phyloP scores from a whole-genome alignment of 805 yeast genomes.

The Citeromyces matritensis region DNA sequence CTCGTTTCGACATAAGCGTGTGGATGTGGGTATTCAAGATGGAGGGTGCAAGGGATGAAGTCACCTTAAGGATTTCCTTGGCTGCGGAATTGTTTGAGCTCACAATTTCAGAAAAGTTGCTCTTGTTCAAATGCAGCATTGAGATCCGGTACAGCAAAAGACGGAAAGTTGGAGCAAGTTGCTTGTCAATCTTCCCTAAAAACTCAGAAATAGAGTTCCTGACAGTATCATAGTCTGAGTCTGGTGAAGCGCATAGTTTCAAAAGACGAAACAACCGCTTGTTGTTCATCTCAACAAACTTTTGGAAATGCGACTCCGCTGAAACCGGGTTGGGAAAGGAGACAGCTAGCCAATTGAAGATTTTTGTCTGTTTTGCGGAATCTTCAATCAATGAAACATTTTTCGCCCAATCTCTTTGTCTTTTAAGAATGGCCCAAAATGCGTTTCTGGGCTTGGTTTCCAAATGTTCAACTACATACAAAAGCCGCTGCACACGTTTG shows the following conservation, averaged over 20 bases:
- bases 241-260: slow-evolving; percentile 34
- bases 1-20: slow-evolving; percentile 22
- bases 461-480: slow-evolving; percentile 30
- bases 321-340: slow-evolving; percentile 38
- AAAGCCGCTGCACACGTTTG: slow-evolving; percentile 36
- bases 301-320: slow-evolving; percentile 31
- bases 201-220: slow-evolving; percentile 51
- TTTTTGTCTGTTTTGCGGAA: slow-evolving; percentile 32
- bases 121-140: slow-evolving; percentile 44
- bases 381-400: slow-evolving; percentile 36
- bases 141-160: slow-evolving; percentile 49
- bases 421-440: slow-evolving; percentile 49
- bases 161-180: slow-evolving; percentile 35
- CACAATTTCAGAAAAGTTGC: slow-evolving; percentile 44
- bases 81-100: slow-evolving; percentile 19
- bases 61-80: slow-evolving; percentile 38
- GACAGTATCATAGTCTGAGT: slow-evolving; percentile 45
- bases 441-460: slow-evolving; percentile 46
- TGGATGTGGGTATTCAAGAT: slow-evolving; percentile 46
- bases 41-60: slow-evolving; percentile 46
- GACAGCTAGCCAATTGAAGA: slow-evolving; percentile 44
- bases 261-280: slow-evolving; percentile 43
- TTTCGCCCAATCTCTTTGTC: slow-evolving; percentile 48
- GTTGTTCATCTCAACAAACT: slow-evolving; percentile 40
- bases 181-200: slow-evolving; percentile 18